Base-by-base conservation (phyloP, 2,329 filamentous ascomycete species). In the Aaosphaeria pasadenensis region DNA sequence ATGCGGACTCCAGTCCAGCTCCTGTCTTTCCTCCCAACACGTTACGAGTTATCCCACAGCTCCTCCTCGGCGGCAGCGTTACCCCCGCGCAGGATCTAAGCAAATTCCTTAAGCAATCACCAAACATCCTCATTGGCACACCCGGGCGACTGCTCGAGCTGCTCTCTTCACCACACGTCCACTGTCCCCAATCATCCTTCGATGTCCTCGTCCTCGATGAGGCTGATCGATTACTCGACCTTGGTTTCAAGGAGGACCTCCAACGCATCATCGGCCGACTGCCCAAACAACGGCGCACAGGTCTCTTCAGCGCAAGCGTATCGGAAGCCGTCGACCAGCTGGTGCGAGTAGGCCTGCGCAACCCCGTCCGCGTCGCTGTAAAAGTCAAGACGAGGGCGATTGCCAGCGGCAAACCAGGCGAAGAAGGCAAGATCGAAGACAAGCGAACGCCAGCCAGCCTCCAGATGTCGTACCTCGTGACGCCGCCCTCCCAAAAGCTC, bases 231-330 rank as follows among this genome's bases (percentile, higher is more conserved):
- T 75, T 99, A 29, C 77, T 99, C 7, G 94, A 99, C 71, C 79
- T 97, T 24, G 94, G 95, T 5, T 97, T 99, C 72, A 94, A 95
- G 69, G 86, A 89, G 47, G 91, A 96, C 57, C 72, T 99, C 30
- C 89, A 94, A 58, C 88, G 84, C 47, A 96, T 97, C 38, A 74
- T 99, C 24, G 83, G 84, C 0, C 82, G 88, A 11, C 74, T 99
- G 5, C 94, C 94, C 0, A 99, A 99, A 66, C 94, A 99, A 68
- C 80, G 94, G 44, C 82, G 94, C 43, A 99, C 94, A 0, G 94
- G 94, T 0, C 75, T 99, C 0, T 99, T 97, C 72, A 96, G 90
- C 63, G 94, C 94, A 9, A 95, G 88, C 61, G 88, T 99, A n/a
- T 94, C 88, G 59, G 94, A 97, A 65, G 94, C 94, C 1, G 89